These are phyloP conservation scores for Coemansia sp. DNA, from an alignment of 192 early-diverging fungal species.

Conservation along the genomic window DNA sequence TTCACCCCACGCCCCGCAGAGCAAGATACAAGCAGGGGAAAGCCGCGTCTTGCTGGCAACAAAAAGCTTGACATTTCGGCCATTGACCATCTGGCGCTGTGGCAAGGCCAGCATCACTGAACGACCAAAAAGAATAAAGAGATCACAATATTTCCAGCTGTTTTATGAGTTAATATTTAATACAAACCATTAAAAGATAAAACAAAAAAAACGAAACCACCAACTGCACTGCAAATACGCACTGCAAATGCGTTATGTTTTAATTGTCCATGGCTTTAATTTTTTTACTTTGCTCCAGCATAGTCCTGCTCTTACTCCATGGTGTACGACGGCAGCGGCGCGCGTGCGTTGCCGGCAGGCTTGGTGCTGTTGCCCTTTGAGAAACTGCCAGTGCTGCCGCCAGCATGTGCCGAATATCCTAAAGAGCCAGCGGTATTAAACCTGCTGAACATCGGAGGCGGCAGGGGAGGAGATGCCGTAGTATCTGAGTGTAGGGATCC, in stretches of 20 bases:
- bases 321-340: background rate
- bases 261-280: too few species aligned
- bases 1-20: conserved; percentile 18
- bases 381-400: background rate
- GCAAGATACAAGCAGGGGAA: background rate
- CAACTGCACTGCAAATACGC: too few species aligned
- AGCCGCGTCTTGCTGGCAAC: conserved; percentile 14
- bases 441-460: background rate
- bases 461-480: background rate
- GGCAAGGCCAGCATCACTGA: conserved; percentile 12
- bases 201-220: background rate
- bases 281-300: background rate
- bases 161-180: background rate
- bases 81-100: conserved; percentile 18
- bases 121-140: background rate
- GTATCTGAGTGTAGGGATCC: background rate
- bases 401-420: background rate
- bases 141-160: background rate
- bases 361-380: background rate
- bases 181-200: background rate
- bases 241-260: too few species aligned
- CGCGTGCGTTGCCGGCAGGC: background rate
- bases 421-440: background rate
- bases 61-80: conserved; percentile 30
- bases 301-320: background rate